A percentile compares a stretch with the other conserved stretches of the same genome.
Conservation (phyloP, 108 stramenopile species). For the Parietichytrium sp. region DNA sequence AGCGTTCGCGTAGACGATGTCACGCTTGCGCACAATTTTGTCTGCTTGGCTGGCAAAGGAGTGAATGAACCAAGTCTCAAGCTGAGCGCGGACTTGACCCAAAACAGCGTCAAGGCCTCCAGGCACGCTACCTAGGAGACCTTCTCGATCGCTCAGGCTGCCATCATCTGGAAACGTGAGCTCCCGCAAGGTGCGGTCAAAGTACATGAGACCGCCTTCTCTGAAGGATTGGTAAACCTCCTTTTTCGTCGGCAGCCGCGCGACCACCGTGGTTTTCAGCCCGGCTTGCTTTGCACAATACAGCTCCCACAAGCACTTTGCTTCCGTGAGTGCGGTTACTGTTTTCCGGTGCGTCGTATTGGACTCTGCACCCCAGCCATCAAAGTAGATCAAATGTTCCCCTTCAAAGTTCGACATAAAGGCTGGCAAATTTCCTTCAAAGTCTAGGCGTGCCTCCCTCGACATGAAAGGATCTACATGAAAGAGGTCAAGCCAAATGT, state of each 20-base stretch:
- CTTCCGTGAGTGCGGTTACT: background rate
- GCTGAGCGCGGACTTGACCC: background rate
- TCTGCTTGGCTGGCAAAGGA: background rate
- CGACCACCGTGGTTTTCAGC: background rate
- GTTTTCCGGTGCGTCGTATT: background rate
- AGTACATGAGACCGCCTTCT: background rate
- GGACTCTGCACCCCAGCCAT: background rate
- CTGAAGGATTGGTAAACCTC: background rate
- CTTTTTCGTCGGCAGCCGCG: background rate
- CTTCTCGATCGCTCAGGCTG: background rate
- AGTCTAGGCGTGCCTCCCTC: no score
- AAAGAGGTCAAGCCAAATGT: background rate
- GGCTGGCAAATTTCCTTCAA: background rate
- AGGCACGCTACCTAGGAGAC: background rate
- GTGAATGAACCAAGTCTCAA: constrained; percentile 32
- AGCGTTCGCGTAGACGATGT: background rate
- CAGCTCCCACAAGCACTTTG: constrained; percentile 6
- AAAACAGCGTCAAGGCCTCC: background rate
- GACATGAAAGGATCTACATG: background rate
- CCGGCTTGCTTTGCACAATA: background rate
- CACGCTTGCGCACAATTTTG: background rate
- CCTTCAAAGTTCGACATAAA: background rate
- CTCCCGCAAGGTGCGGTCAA: background rate
- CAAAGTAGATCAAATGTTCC: background rate
- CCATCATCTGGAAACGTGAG: background rate